Conservation (phyloP, 345 rosid species). For the Arabidopsis arenosa region DNA sequence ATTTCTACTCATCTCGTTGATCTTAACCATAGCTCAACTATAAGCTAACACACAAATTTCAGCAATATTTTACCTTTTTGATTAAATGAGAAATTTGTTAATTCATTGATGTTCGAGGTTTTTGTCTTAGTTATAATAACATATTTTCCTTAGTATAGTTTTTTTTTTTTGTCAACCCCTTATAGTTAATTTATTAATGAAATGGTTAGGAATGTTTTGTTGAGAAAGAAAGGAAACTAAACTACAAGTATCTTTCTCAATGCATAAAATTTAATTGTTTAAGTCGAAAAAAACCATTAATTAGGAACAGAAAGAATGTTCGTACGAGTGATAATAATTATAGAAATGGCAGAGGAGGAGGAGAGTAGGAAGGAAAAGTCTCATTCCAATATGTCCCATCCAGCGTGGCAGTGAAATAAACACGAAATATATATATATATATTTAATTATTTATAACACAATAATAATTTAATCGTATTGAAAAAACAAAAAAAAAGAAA, state of each 20-base stretch:
- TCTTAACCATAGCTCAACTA: not conserved
- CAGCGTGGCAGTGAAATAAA: slow-evolving; percentile 21
- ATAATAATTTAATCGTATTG: not conserved
- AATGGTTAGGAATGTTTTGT: slow-evolving; percentile 37
- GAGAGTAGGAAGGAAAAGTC: slow-evolving; percentile 44
- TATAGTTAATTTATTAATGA: not conserved
- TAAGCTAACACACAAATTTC: too few species aligned
- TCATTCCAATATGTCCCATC: slow-evolving; percentile 42
- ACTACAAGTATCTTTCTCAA: not conserved
- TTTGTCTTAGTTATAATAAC: not conserved
- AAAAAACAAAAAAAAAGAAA: too few species aligned
- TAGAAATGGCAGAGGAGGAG: slow-evolving; percentile 39
- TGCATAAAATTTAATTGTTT: slow-evolving; percentile 9
- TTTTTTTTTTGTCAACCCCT: too few species aligned
- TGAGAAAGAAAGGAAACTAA: slow-evolving; percentile 12
- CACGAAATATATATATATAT: not conserved
- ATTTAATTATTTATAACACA: not conserved
- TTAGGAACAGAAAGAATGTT: slow-evolving; percentile 50
- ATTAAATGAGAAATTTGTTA: not conserved
- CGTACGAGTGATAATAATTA: slow-evolving; percentile 31
- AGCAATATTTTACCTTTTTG: not conserved
- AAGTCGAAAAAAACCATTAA: slow-evolving; percentile 2
- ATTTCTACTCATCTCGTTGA: not conserved
- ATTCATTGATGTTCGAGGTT: not conserved
- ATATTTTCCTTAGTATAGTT: too few species aligned